These are phyloP conservation scores for Crepidotus variabilis DNA, from an alignment of 768 basidiomycete species.

Conservation along the genomic window DNA sequence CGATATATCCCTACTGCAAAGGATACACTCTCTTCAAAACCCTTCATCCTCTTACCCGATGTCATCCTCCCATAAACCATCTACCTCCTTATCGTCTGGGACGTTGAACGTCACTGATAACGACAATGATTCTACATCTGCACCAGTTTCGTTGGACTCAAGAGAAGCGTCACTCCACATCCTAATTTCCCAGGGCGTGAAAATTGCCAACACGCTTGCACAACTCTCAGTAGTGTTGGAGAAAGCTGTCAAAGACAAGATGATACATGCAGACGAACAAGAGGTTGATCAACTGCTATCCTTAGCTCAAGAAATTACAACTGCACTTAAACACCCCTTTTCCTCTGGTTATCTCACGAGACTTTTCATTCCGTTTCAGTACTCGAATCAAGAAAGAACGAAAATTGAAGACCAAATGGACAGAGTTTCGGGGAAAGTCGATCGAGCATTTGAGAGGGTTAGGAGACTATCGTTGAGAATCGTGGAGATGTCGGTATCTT, in stretches of 20 bases:
- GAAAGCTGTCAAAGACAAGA: slow-evolving; percentile 8
- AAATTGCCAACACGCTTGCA: slow-evolving; percentile 32
- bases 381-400: slow-evolving; percentile 16
- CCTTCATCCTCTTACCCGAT: slow-evolving; percentile 13
- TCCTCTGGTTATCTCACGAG: not conserved
- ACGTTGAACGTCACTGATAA: not conserved
- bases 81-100: not conserved
- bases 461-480: slow-evolving; percentile 46
- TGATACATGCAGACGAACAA: not conserved
- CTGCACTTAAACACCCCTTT: slow-evolving; percentile 4
- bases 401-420: slow-evolving; percentile 29
- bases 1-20: slow-evolving; percentile 43
- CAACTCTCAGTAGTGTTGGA: slow-evolving; percentile 35
- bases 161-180: slow-evolving; percentile 7
- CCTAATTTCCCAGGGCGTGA: slow-evolving; percentile 32
- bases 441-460: slow-evolving; percentile 57
- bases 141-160: not conserved
- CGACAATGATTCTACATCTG: not conserved
- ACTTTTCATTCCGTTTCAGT: slow-evolving; percentile 9
- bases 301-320: not conserved
- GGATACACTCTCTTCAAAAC: slow-evolving; percentile 40
- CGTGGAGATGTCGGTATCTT: slow-evolving; percentile 31
- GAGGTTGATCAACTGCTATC: not conserved
- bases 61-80: slow-evolving; percentile 13
- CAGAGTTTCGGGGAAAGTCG: slow-evolving; percentile 43